phyloP scores from a whole-genome alignment of 75 land plant species.

The Picea sitchensis region DNA sequence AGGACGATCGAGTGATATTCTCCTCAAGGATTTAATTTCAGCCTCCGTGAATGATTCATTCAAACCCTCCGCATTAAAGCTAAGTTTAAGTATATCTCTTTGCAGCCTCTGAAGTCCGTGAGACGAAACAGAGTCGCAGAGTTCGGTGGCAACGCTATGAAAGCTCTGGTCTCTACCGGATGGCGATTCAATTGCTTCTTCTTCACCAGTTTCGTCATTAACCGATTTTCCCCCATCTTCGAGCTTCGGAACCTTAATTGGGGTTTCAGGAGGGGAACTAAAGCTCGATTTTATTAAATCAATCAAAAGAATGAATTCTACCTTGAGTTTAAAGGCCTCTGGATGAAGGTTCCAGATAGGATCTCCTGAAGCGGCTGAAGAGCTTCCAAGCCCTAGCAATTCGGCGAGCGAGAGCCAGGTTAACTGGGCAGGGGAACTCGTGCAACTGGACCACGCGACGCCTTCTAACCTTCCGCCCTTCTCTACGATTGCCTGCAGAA shows the following conservation, averaged over 20 bases:
- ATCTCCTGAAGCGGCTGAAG: slow-evolving; percentile 9
- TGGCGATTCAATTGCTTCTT: slow-evolving; percentile 6
- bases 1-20: slow-evolving; percentile 35
- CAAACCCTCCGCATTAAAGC: neutral
- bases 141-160: too few species aligned
- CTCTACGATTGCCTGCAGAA: slow-evolving; percentile 61
- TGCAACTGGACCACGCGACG: slow-evolving; percentile 56
- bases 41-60: slow-evolving; percentile 7
- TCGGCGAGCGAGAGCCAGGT: slow-evolving; percentile 65
- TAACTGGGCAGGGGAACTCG: slow-evolving; percentile 66
- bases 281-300: slow-evolving; percentile 25
- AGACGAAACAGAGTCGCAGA: neutral
- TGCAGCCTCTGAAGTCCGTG: slow-evolving; percentile 3
- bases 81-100: neutral
- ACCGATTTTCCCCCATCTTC: neutral
- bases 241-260: neutral
- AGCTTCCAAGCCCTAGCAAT: slow-evolving; percentile 32
- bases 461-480: slow-evolving; percentile 47
- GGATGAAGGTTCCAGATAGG: slow-evolving; percentile 23
- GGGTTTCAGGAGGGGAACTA: neutral
- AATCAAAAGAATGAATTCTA: slow-evolving; percentile 50
- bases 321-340: slow-evolving; percentile 22
- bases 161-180: neutral
- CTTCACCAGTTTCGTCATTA: neutral
- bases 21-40: slow-evolving; percentile 30